Evolutionary conservation across 2,329 filamentous ascomycete species (phyloP), one percentile per base, ranked within the genome.

Genomic region (Trichoderma gracile): DNA sequence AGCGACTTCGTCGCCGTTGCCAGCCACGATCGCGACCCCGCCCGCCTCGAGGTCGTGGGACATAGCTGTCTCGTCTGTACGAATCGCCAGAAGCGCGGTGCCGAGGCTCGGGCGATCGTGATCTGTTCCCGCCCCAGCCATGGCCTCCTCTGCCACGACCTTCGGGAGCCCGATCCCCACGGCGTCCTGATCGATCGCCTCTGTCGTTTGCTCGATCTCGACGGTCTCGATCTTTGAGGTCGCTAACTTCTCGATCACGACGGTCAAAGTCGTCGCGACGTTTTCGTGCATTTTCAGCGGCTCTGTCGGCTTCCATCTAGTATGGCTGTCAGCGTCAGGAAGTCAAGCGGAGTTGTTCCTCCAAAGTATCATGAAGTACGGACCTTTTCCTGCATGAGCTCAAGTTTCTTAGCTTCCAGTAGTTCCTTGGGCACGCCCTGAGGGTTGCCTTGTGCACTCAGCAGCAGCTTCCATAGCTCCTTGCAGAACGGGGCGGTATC

Each of bases 301-400:
- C 89, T 75, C 89, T 90, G 70, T 95, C 92, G 42, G 92, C 90
- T 73, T 96, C 89, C 58, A 92, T 86, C 92, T 93, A 52, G 33
- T 17, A 17, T 12, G 5, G 21, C 68, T 23, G 70, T 66, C 54
- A 63, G 25, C 6, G n/a, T 23, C 25, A 45, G 8, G 25, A 14
- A 7, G 6, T 47, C 14, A 46, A 19, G 40, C 10, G 12, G 21
- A 5, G 40, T 23, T 4, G n/a, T 8, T 38, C 27, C 25, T 21
- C 27, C 23, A 38, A 38, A 38, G 5, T 2, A 8, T 14, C 17
- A n/a, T 9, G n/a, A 23, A 14, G 10, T 42, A 27, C 74, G 40
- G 76, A 96, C 94, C 89, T 96, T 96, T 78, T 97, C 93, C 77
- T 97, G 92, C 67, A 95, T 92, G 54, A 99, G 81, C 77, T 99